Conservation (phyloP, 441 rosid genomes). For the Arabidopsis lyrata region DNA sequence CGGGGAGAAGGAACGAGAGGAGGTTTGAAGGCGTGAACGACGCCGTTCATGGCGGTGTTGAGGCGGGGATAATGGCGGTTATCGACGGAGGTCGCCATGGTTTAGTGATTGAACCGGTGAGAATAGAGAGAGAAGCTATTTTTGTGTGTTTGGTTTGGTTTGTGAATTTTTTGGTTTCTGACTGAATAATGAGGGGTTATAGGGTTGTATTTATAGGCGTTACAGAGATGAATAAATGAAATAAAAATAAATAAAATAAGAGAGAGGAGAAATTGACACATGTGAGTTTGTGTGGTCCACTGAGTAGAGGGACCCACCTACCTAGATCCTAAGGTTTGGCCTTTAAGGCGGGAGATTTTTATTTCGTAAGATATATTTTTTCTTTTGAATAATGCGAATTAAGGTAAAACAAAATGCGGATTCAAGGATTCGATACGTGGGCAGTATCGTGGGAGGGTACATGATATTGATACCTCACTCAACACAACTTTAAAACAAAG, state of each 20-base stretch:
- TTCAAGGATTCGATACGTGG: conserved; percentile 78
- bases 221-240: conserved; percentile 10
- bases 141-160: neutral
- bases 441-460: neutral
- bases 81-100: conserved; percentile 86
- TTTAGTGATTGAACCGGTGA: conserved; percentile 38
- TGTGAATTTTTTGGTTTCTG: conserved; percentile 14
- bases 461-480: neutral
- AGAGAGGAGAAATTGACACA: conserved; percentile 35
- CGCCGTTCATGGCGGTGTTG: conserved; percentile 58
- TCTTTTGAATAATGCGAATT: neutral
- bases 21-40: conserved; percentile 52
- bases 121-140: conserved; percentile 30
- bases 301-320: conserved; percentile 2
- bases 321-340: conserved; percentile 35
- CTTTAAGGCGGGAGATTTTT: conserved; percentile 31
- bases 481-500: too few relatives aligned
- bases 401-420: conserved; percentile 47
- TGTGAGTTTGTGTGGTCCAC: conserved; percentile 35
- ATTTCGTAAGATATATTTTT: neutral
- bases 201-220: conserved; percentile 46
- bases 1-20: conserved; percentile 46
- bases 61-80: conserved; percentile 72
- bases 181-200: neutral
- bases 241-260: neutral